A percentile compares a stretch with the other conserved stretches of the same genome.
Evolutionary conservation across 148 eudicot genomes (phyloP).

Genomic region (Cornus florida): DNA sequence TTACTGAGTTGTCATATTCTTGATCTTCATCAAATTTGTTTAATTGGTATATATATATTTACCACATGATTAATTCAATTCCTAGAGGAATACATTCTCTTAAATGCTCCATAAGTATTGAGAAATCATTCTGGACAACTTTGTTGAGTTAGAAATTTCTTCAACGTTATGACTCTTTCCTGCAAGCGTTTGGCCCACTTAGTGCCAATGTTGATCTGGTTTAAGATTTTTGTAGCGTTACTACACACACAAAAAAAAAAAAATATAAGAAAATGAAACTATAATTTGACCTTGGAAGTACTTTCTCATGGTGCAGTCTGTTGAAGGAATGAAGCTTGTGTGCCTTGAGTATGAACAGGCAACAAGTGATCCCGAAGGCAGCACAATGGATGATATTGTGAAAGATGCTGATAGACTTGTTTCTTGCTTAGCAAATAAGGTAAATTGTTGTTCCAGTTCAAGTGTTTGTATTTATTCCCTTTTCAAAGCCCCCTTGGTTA

Average conservation of each 20-base stretch:
- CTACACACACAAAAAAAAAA: background rate
- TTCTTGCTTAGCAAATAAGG: slow-evolving; percentile 84
- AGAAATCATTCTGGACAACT: background rate
- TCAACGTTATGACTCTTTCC: too few species aligned
- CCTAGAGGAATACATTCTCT: background rate
- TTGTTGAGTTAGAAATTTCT: too few species aligned
- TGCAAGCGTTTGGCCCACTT: background rate
- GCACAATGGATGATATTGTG: slow-evolving; percentile 69
- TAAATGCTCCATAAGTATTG: background rate
- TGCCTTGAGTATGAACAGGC: slow-evolving; percentile 87
- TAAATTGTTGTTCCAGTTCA: slow-evolving; percentile 5
- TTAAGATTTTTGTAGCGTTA: background rate
- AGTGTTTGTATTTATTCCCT: background rate
- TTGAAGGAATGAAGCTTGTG: slow-evolving; percentile 97
- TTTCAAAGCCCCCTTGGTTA: background rate
- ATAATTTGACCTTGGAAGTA: background rate
- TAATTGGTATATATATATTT: too few species aligned
- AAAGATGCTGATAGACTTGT: slow-evolving; percentile 95
- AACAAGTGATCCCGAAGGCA: slow-evolving; percentile 79
- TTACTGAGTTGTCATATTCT: background rate
- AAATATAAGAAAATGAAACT: too few species aligned
- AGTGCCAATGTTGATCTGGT: background rate
- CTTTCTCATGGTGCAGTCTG: slow-evolving; percentile 59
- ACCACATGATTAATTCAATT: background rate
- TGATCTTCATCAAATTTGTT: background rate